Evolutionary conservation across 1,284 basidiomycete genomes (phyloP).

Genomic region (Moniliophthora roreri): DNA sequence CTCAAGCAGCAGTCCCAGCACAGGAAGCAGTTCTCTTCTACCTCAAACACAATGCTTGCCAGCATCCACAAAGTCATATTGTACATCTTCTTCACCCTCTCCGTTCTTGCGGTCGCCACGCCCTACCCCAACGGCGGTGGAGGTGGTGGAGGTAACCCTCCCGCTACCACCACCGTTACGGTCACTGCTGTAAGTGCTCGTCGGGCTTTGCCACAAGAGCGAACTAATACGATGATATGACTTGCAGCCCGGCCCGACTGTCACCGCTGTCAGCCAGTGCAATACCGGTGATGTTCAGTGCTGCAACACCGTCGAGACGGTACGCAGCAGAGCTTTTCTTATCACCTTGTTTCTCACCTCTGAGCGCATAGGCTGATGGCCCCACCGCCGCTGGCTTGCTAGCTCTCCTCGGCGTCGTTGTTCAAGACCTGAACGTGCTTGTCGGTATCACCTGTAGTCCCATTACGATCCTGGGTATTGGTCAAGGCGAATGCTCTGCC

Average conservation of each 20-base stretch:
- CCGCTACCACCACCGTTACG: slow-evolving; percentile 10
- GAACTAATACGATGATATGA: too few species aligned
- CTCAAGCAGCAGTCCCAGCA: too few species aligned
- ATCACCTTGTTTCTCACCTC: background rate
- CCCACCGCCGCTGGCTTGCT: slow-evolving; percentile 13
- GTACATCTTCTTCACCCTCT: background rate
- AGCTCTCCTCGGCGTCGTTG: slow-evolving; percentile 9
- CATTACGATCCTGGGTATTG: slow-evolving; percentile 13
- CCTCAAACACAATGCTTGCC: background rate
- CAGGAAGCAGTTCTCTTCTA: too few species aligned
- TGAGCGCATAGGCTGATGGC: slow-evolving; percentile 13
- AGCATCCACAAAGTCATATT: background rate
- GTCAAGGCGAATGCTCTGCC: slow-evolving; percentile 6
- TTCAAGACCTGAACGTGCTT: slow-evolving; percentile 12
- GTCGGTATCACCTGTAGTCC: slow-evolving; percentile 15
- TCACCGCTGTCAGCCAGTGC: slow-evolving; percentile 20
- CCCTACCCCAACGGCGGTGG: background rate
- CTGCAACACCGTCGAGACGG: slow-evolving; percentile 25
- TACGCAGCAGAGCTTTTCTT: background rate
- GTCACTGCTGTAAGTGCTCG: background rate
- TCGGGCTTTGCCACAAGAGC: background rate
- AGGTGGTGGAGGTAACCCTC: slow-evolving; percentile 4
- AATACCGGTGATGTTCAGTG: slow-evolving; percentile 30
- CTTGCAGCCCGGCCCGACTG: background rate
- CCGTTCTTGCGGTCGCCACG: background rate